Evolutionary conservation across 1,284 basidiomycete species (phyloP).

Genomic region (Coriolopsis trogii): DNA sequence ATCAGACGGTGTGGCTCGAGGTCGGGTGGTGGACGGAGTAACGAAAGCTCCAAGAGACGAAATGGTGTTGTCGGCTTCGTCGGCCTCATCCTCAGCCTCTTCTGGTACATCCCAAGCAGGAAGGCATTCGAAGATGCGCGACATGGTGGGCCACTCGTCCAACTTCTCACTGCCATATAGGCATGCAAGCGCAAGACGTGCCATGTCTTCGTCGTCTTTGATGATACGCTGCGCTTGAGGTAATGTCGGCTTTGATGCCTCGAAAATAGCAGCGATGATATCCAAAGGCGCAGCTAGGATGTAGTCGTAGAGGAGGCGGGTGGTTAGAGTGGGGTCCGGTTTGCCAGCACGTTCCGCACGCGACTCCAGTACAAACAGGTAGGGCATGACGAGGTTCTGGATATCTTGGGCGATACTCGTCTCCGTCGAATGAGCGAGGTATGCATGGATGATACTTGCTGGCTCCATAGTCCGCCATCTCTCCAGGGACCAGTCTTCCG

Average conservation of each 20-base stretch:
- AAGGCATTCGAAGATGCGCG: slow-evolving; percentile 89
- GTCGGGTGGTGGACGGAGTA: slow-evolving; percentile 66
- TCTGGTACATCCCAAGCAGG: slow-evolving; percentile 81
- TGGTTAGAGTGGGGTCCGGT: slow-evolving; percentile 65
- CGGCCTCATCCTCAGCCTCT: slow-evolving; percentile 63
- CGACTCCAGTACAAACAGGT: slow-evolving; percentile 87
- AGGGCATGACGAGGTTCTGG: slow-evolving; percentile 81
- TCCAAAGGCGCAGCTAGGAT: slow-evolving; percentile 71
- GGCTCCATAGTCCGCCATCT: slow-evolving; percentile 74
- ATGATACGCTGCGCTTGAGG: slow-evolving; percentile 72
- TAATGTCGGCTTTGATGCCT: slow-evolving; percentile 88
- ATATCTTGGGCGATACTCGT: slow-evolving; percentile 73
- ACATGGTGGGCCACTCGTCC: slow-evolving; percentile 83
- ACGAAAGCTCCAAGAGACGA: slow-evolving; percentile 80
- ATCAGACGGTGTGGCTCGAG: slow-evolving; percentile 66
- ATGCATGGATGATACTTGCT: slow-evolving; percentile 68
- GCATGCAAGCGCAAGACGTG: slow-evolving; percentile 82
- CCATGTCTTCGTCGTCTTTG: slow-evolving; percentile 81
- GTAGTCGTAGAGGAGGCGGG: slow-evolving; percentile 74
- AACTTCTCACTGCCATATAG: slow-evolving; percentile 82
- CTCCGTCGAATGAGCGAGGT: slow-evolving; percentile 72
- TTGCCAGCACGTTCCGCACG: slow-evolving; percentile 78
- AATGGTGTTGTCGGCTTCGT: slow-evolving; percentile 79
- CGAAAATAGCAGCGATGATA: slow-evolving; percentile 77
- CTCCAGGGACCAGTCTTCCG: slow-evolving; percentile 72